Percentiles rank a stretch among this genome's conserved stretches.
Evolutionary conservation across 441 rosid species (phyloP).

Genomic region (Jatropha podagrica): DNA sequence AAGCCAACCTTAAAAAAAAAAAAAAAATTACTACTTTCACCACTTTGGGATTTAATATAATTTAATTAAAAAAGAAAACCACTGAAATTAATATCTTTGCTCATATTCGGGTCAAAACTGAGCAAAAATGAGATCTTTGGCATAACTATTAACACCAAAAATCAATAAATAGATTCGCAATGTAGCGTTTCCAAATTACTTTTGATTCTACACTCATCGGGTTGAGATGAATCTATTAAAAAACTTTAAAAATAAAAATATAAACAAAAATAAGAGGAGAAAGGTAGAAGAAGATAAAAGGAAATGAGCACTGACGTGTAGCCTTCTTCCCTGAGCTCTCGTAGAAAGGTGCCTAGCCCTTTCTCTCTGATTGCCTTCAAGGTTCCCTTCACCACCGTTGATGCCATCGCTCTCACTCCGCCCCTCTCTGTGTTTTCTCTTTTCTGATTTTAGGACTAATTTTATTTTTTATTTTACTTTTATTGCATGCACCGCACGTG

Average conservation of each 20-base stretch:
- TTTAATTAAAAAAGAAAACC: background rate
- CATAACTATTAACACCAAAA: background rate
- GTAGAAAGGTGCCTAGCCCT: constrained; percentile 63
- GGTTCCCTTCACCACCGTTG: constrained; percentile 67
- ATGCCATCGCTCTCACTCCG: constrained; percentile 53
- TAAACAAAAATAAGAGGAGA: background rate
- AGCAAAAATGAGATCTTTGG: background rate
- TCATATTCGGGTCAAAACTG: background rate
- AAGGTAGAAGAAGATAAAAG: background rate
- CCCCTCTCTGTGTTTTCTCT: background rate
- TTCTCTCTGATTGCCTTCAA: constrained; percentile 65
- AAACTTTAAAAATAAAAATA: too few species aligned
- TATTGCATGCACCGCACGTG: background rate
- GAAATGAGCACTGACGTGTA: constrained; percentile 45
- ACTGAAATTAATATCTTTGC: background rate
- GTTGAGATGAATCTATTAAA: background rate
- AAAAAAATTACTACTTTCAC: background rate
- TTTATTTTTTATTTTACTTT: background rate
- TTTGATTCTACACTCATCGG: background rate
- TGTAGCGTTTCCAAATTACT: background rate
- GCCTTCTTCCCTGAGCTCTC: constrained; percentile 74
- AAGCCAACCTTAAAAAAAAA: background rate
- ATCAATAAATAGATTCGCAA: background rate
- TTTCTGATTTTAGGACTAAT: background rate
- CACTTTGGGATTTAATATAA: background rate